phyloP scores from a whole-genome alignment of 768 basidiomycete species.

The Vararia minispora region DNA sequence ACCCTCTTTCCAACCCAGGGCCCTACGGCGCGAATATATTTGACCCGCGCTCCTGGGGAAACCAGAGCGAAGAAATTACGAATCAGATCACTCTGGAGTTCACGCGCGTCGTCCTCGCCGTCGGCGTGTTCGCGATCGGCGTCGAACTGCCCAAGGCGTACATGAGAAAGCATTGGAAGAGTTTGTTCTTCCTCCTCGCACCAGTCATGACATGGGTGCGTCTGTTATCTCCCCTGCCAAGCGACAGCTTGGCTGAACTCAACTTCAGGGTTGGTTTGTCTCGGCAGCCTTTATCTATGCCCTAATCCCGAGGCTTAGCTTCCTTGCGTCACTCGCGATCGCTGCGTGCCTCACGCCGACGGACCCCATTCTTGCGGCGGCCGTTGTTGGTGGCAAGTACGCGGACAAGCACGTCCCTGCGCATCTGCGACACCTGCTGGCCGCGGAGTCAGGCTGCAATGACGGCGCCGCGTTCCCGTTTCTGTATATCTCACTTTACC shows the following conservation, averaged over 20 bases:
- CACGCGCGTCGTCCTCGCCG: constrained; percentile 86
- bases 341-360: constrained; percentile 93
- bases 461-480: constrained; percentile 98
- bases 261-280: constrained; percentile 80
- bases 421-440: constrained; percentile 56
- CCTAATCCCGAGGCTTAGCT: constrained; percentile 80
- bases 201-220: constrained; percentile 81
- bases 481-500: constrained; percentile 80
- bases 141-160: constrained; percentile 97
- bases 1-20: constrained; percentile 36
- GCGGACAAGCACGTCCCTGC: constrained; percentile 95
- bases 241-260: background rate
- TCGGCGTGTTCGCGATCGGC: constrained; percentile 96
- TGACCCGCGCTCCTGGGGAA: constrained; percentile 70
- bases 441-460: constrained; percentile 83
- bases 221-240: constrained; percentile 11
- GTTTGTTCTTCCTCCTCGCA: constrained; percentile 70
- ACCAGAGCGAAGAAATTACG: constrained; percentile 29
- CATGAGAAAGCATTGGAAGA: constrained; percentile 88
- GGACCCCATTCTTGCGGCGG: constrained; percentile 87
- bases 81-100: constrained; percentile 86
- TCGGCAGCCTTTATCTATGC: constrained; percentile 87
- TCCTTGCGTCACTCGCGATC: constrained; percentile 81
- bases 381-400: constrained; percentile 91
- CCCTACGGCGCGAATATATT: constrained; percentile 78